Base-by-base conservation (phyloP, 768 basidiomycete genomes). In the Suillus ampliporus region DNA sequence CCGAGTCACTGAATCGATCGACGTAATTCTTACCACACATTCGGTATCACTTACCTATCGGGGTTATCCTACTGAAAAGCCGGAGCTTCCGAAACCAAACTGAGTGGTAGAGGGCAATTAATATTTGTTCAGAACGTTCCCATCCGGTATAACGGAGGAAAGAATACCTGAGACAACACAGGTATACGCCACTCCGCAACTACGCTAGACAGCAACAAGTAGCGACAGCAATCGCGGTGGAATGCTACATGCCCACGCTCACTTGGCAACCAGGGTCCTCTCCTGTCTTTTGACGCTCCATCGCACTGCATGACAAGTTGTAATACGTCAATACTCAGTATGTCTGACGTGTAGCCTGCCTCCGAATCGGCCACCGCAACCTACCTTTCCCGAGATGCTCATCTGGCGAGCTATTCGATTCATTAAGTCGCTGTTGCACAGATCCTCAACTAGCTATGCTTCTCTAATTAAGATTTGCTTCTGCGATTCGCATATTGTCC, bases 1-100 rank as follows among this genome's bases (percentile, higher is more conserved):
- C 35, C 37, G n/a, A 15, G 51, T 43, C 54, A 31, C 8, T 48
- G 1, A 6, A 41, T 41, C n/a, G 26, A 31, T 58, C 56, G 60
- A 61, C 59, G 59, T 60, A 60, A 60, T 40, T 17, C 28, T 9
- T 59, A 34, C 54, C 61, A 19, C 35, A 34, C 4, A 15, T 5
- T 14, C 19, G 38, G 60, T n/a, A 1, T 5, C 1, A 61, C 15
- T 9, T 62, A 1, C 35, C 40, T 35, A 44, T 34, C 23, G 31
- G 41, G 41, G 34, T n/a, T 51, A 51, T 1, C 1, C 2, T 5
- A 8, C n/a, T n/a, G n/a, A n/a, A n/a, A n/a, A n/a, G n/a, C n/a
- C n/a, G n/a, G n/a, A n/a, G n/a, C n/a, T n/a, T n/a, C n/a, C n/a
- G n/a, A n/a, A n/a, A n/a, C n/a, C n/a, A n/a, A n/a, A n/a, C n/a